Base-by-base conservation (phyloP, 1,284 basidiomycete species). In the Ceratobasidium sp. region DNA sequence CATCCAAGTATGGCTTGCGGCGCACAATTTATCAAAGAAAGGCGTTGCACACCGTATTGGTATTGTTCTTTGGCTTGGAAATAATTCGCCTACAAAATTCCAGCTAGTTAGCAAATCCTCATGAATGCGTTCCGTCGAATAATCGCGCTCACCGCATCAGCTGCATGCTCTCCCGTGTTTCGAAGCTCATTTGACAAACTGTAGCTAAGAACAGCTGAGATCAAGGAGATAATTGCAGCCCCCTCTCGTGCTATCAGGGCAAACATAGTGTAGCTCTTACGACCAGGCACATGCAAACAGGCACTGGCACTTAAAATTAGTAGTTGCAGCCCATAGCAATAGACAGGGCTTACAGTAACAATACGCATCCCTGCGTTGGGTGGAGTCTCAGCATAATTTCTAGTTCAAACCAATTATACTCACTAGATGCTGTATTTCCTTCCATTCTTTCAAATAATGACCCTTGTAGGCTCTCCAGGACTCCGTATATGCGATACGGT, bases 401-500 rank as follows among this genome's bases (percentile, higher is more conserved):
- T 38, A 11, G 6, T 38, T 38, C 6, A 11, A 38, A 38, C 11
- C 11, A 11, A 11, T 38, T 38, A 4, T 38, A 38, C 35, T 38
- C 35, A 38, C 35, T 5, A 38, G 13, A 30, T 38, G 28, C 44
- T 43, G 30, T 16, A 70, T 55, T 49, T 70, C 54, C 18, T 59
- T 59, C 67, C 67, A 70, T 14, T 70, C 67, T 18, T 58, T 28
- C 5, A 70, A 28, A 38, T 59, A 70, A 16, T 28, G n/a, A 2
- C 26, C 11, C 44, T 59, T 70, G 46, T 70, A 70, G 7, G 28
- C 55, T 9, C 55, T 70, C 67, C 67, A 70, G 32, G 67, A 38
- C 44, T 70, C 54, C 11, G 67, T 70, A 16, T 70, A 70, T 35
- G 67, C 67, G 9, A 70, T 50, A 2, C 67, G 67, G 32, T 70